Evolutionary conservation across 2,329 filamentous ascomycete species (phyloP).

Genomic region (Knufia fluminis): DNA sequence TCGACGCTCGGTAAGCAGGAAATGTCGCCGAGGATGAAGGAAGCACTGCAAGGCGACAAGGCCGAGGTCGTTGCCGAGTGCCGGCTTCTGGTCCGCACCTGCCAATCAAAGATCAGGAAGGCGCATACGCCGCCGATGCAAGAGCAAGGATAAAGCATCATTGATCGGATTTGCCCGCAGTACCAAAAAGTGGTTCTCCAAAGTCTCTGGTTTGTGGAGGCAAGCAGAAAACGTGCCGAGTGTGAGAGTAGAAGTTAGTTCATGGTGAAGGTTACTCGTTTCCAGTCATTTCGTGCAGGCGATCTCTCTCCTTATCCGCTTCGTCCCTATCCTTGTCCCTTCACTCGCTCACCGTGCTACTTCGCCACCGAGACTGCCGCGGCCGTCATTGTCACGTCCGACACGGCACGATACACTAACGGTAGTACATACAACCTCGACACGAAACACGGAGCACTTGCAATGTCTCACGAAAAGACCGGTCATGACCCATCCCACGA

Average conservation of each 20-base stretch:
- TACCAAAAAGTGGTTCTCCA: background rate
- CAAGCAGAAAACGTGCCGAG: background rate
- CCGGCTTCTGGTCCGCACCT: background rate
- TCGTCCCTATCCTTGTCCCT: too few relatives aligned
- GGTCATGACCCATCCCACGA: background rate
- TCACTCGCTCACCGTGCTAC: too few relatives aligned
- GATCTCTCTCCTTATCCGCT: too few relatives aligned
- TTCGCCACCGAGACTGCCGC: background rate
- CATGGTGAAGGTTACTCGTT: too few relatives aligned
- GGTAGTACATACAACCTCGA: too few relatives aligned
- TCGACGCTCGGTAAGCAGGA: background rate
- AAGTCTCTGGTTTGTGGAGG: background rate
- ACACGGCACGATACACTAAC: background rate
- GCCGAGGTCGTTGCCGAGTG: background rate
- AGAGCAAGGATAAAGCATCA: background rate
- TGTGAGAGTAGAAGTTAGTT: too few relatives aligned
- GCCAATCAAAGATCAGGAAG: background rate
- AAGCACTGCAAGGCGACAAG: background rate
- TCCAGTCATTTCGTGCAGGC: too few relatives aligned
- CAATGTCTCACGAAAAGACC: slow-evolving; percentile 5
- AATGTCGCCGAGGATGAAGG: background rate
- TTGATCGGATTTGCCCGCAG: slow-evolving; percentile 3
- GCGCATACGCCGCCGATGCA: background rate
- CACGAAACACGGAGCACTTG: too few relatives aligned
- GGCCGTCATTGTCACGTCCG: background rate